A percentile compares a stretch with the other conserved stretches of the same genome.
These are phyloP conservation scores for Salvia miltiorrhiza DNA, from an alignment of 257 asterid genomes.

Conservation along the genomic window DNA sequence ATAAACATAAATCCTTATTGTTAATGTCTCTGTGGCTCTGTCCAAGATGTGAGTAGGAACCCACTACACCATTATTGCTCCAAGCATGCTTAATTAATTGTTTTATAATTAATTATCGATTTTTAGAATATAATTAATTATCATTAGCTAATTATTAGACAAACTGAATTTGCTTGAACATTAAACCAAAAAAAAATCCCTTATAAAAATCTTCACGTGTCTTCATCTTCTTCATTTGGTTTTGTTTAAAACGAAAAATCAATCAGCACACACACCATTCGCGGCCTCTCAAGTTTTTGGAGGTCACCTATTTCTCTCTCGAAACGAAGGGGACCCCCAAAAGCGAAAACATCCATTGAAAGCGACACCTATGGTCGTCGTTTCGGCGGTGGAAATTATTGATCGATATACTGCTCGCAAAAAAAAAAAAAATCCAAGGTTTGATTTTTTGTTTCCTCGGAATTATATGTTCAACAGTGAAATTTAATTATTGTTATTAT, in stretches of 20 bases:
- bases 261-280: neutral
- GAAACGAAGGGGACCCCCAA: slow-evolving; percentile 22
- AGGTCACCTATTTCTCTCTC: slow-evolving; percentile 19
- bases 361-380: slow-evolving; percentile 33
- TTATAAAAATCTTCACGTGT: neutral
- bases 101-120: neutral
- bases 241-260: neutral
- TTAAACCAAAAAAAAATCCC: neutral
- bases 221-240: slow-evolving; percentile 4
- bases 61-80: neutral
- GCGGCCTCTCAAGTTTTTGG: slow-evolving; percentile 18
- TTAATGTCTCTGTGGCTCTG: neutral
- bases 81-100: neutral
- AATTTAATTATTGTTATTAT: slow-evolving; percentile 4
- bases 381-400: slow-evolving; percentile 6
- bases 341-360: slow-evolving; percentile 18
- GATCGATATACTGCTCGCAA: slow-evolving; percentile 14
- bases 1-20: neutral
- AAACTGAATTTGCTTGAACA: neutral
- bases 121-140: too few relatives aligned
- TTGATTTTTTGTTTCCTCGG: neutral
- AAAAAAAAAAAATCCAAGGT: slow-evolving; percentile 15
- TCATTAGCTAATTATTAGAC: neutral
- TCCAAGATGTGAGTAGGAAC: neutral
- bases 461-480: neutral